Evolutionary conservation across 108 stramenopile genomes (phyloP), one percentile per base, ranked within the genome.

Genomic region (Stephanodiscus minutulus): DNA sequence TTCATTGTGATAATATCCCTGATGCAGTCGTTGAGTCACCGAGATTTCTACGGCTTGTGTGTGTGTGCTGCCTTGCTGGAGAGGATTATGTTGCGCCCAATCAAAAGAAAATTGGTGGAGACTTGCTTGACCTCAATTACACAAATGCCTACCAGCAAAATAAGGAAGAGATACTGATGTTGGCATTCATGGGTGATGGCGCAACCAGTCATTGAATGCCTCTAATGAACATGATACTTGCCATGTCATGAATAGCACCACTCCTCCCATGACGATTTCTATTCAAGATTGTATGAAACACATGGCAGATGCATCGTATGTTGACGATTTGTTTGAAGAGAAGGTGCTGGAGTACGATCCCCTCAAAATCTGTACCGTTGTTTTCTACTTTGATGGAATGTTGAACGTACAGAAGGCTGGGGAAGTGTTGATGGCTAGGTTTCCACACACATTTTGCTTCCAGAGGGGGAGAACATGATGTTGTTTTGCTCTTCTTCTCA

Each of bases 381-480:
- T 75, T 2, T 60, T 75, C 46, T 75, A 68, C 17, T 68, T 75
- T 33, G 67, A 75, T 50, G 74, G 74, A 37, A 61, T 58, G 41
- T 41, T 39, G 0, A 75, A 75, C 24, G 48, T 68, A 3, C 67
- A 59, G 29, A 68, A 68, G 61, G 74, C 67, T 17, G 66, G 74
- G 1, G 29, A 59, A 1, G 25, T 74, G 1, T 29, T 74, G 22
- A n/a, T 27, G 12, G 66, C 55, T 35, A 67, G 59, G 39, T 60
- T 20, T 18, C 73, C 66, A 0, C n/a, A 3, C n/a, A 1, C 47
- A 18, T 61, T 36, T 37, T 33, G 27, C 5, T 52, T 74, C 4
- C 73, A 68, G 29, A n/a, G 73, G 73, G n/a, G 57, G 37, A 0
- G 64, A 73, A 22, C 72, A 73, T 56, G n/a, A n/a, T n/a, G 66